Evolutionary conservation across 2,329 filamentous ascomycete species (phyloP).

Genomic region (Phoma sp.): DNA sequence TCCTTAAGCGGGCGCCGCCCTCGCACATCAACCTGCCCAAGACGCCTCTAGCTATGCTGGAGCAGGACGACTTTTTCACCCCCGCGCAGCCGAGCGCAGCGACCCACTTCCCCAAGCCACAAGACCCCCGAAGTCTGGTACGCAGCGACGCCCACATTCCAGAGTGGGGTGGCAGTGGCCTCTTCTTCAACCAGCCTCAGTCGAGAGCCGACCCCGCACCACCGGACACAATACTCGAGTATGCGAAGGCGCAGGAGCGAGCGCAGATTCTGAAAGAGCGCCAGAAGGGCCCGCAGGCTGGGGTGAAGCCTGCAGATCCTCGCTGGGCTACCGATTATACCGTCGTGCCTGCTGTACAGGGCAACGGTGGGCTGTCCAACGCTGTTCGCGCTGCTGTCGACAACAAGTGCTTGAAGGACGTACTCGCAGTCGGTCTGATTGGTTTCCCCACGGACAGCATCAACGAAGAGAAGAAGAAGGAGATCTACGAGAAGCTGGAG

Average conservation of each 20-base stretch:
- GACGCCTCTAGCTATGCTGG: constrained; percentile 50
- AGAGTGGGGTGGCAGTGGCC: constrained; percentile 71
- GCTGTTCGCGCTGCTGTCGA: constrained; percentile 80
- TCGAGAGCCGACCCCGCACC: constrained; percentile 77
- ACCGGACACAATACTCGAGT: constrained; percentile 76
- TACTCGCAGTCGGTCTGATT: constrained; percentile 89
- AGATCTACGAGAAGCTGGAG: constrained; percentile 81
- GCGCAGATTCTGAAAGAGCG: constrained; percentile 37
- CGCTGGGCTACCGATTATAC: constrained; percentile 78
- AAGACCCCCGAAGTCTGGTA: constrained; percentile 61
- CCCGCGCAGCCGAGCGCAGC: constrained; percentile 51
- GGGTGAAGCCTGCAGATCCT: constrained; percentile 46
- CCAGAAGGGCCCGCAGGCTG: constrained; percentile 18
- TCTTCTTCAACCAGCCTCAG: constrained; percentile 75
- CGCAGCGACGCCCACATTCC: constrained; percentile 78
- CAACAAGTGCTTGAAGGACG: constrained; percentile 72
- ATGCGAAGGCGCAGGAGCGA: constrained; percentile 57
- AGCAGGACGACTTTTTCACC: constrained; percentile 56
- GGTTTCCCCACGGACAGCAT: constrained; percentile 94
- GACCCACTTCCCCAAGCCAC: constrained; percentile 61
- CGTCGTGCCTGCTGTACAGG: constrained; percentile 84
- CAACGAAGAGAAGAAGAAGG: constrained; percentile 74
- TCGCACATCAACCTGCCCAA: constrained; percentile 42
- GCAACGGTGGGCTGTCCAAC: constrained; percentile 90
- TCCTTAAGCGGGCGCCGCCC: constrained; percentile 46